Percentiles rank a stretch among this genome's conserved stretches.
phyloP scores from a whole-genome alignment of 1,139 yeast genomes.

The Kurtzmaniella quercitrusa region DNA sequence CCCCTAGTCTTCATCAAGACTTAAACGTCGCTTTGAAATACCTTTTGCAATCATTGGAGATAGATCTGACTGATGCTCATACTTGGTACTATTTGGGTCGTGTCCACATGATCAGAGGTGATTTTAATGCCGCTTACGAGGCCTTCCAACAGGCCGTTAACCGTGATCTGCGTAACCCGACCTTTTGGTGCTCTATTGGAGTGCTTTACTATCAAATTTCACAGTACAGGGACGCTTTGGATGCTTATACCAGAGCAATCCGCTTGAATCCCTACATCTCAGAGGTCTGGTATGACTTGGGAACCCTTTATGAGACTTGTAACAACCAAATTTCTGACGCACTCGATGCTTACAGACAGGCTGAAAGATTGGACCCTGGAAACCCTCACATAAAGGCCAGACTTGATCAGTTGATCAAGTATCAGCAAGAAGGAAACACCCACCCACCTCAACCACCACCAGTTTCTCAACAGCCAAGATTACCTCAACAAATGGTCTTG shows the following conservation, averaged over 20 bases:
- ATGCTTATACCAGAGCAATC: slow-evolving; percentile 95
- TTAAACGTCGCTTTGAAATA: slow-evolving; percentile 80
- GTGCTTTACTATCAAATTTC: slow-evolving; percentile 93
- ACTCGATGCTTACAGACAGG: slow-evolving; percentile 92
- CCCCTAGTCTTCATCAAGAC: slow-evolving; percentile 50
- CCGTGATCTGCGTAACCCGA: slow-evolving; percentile 92
- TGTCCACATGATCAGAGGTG: slow-evolving; percentile 94
- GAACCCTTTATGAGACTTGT: slow-evolving; percentile 94
- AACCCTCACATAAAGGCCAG: slow-evolving; percentile 93
- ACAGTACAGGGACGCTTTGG: slow-evolving; percentile 94
- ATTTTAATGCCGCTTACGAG: slow-evolving; percentile 93
- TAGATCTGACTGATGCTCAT: slow-evolving; percentile 89
- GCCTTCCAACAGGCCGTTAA: slow-evolving; percentile 99
- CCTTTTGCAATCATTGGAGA: slow-evolving; percentile 80
- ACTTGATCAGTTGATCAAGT: slow-evolving; percentile 75
- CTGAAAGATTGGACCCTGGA: slow-evolving; percentile 90
- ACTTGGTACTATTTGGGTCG: slow-evolving; percentile 96
- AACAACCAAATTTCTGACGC: slow-evolving; percentile 95
- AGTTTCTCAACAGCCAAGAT: slow-evolving; percentile 54
- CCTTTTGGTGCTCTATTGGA: slow-evolving; percentile 98
- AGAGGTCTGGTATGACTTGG: slow-evolving; percentile 98
- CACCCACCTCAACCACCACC: slow-evolving; percentile 68
- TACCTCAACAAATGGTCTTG: slow-evolving; percentile 59
- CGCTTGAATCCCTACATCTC: slow-evolving; percentile 91
- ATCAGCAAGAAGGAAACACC: slow-evolving; percentile 71